These are phyloP conservation scores for Melanomma pulvis-pyrius DNA, from an alignment of 495 filamentous ascomycete species.

Conservation along the genomic window DNA sequence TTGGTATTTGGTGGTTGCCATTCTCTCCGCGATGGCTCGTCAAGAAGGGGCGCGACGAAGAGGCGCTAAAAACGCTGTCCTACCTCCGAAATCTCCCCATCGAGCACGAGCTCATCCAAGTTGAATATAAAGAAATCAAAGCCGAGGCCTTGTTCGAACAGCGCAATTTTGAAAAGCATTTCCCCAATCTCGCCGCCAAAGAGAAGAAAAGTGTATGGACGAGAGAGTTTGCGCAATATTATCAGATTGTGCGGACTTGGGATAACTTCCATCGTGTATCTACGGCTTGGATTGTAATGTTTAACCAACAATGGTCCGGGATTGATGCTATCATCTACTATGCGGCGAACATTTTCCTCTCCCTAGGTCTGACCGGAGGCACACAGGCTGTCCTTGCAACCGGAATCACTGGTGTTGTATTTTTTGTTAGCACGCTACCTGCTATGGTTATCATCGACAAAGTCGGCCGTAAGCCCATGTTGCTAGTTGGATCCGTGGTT, in stretches of 20 bases:
- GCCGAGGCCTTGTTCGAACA: conserved; percentile 33
- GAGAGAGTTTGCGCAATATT: neutral
- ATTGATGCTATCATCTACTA: conserved; percentile 46
- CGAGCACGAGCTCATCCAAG: conserved; percentile 28
- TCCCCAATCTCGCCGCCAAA: conserved; percentile 34
- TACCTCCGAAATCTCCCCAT: conserved; percentile 32
- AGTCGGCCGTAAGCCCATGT: conserved; percentile 52
- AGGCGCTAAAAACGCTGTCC: conserved; percentile 32
- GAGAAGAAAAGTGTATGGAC: conserved; percentile 24
- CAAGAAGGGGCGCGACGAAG: conserved; percentile 36
- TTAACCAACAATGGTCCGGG: conserved; percentile 40
- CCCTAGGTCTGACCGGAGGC: conserved; percentile 23
- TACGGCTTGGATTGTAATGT: conserved; percentile 50
- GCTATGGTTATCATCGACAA: conserved; percentile 46
- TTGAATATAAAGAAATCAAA: conserved; percentile 40
- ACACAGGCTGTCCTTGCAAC: conserved; percentile 16
- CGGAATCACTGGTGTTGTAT: conserved; percentile 50
- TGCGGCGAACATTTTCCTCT: conserved; percentile 40
- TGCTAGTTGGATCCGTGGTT: conserved; percentile 51
- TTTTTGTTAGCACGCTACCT: conserved; percentile 49
- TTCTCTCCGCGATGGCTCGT: conserved; percentile 39
- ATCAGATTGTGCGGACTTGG: conserved; percentile 3
- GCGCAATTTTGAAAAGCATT: conserved; percentile 21
- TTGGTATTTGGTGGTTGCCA: conserved; percentile 37
- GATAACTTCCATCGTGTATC: neutral